These are phyloP conservation scores for Pseudoneurospora amorphoporcata DNA, from an alignment of 495 filamentous ascomycete genomes.

Conservation along the genomic window DNA sequence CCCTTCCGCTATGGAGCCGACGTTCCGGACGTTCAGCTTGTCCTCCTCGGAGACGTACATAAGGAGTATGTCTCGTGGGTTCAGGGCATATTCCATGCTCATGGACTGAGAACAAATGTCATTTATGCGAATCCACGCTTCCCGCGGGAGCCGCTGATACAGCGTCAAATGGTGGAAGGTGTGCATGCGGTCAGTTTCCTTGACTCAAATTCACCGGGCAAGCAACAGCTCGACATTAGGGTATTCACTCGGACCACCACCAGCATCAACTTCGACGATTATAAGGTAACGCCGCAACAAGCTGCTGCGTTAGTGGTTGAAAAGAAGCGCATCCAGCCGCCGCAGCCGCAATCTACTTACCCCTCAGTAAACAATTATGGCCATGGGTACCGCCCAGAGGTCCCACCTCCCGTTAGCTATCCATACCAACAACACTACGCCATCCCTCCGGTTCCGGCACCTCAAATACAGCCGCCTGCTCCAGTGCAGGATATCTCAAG, in stretches of 20 bases:
- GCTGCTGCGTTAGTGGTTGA: slow-evolving; percentile 72
- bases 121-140: slow-evolving; percentile 71
- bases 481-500: slow-evolving; percentile 40
- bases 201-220: slow-evolving; percentile 52
- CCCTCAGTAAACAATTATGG: slow-evolving; percentile 2
- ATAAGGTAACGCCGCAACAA: slow-evolving; percentile 64
- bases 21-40: slow-evolving; percentile 84
- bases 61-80: slow-evolving; percentile 75
- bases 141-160: slow-evolving; percentile 62
- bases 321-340: slow-evolving; percentile 46
- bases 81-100: slow-evolving; percentile 59
- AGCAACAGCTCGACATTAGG: slow-evolving; percentile 64
- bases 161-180: slow-evolving; percentile 78
- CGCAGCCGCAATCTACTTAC: slow-evolving; percentile 16
- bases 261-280: slow-evolving; percentile 71
- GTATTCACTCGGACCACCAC: slow-evolving; percentile 71
- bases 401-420: slow-evolving; percentile 4
- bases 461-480: slow-evolving; percentile 31
- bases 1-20: slow-evolving; percentile 63
- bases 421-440: slow-evolving; percentile 19
- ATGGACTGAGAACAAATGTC: slow-evolving; percentile 62
- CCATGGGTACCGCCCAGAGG: not conserved
- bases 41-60: slow-evolving; percentile 71
- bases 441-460: slow-evolving; percentile 26
- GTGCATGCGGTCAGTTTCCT: slow-evolving; percentile 78